Conservation (phyloP, 352 stramenopile genomes). For the Phytophthora sansomeana region DNA sequence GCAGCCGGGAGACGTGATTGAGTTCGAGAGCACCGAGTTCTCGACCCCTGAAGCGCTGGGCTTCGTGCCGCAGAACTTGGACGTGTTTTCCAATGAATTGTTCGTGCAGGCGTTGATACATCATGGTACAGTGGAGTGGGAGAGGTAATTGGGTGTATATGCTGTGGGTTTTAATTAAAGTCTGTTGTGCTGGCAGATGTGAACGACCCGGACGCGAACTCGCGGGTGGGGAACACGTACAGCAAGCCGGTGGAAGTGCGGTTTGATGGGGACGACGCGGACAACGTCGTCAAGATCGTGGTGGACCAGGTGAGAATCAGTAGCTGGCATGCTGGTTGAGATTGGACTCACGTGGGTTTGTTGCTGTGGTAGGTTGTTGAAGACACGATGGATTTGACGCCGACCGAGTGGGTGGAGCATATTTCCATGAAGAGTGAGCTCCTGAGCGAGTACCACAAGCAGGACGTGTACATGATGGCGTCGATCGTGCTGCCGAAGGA, state of each 20-base stretch:
- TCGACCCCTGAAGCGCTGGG: slow-evolving; percentile 61
- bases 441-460: slow-evolving; percentile 69
- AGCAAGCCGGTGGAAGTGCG: slow-evolving; percentile 58
- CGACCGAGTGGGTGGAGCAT: slow-evolving; percentile 69
- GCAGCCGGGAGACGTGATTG: slow-evolving; percentile 57
- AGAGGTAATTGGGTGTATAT: not conserved
- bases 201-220: slow-evolving; percentile 74
- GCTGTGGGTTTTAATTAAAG: not conserved
- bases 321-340: no score
- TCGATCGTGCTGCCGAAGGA: slow-evolving; percentile 69
- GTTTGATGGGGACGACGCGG: slow-evolving; percentile 34
- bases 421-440: slow-evolving; percentile 76
- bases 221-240: slow-evolving; percentile 65
- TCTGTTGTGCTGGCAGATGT: slow-evolving; percentile 41
- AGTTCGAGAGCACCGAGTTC: slow-evolving; percentile 74
- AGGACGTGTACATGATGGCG: slow-evolving; percentile 76
- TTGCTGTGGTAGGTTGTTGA: slow-evolving; percentile 33
- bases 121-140: slow-evolving; percentile 43
- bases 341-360: not conserved
- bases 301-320: slow-evolving; percentile 48
- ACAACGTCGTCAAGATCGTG: slow-evolving; percentile 57
- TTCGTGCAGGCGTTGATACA: slow-evolving; percentile 76
- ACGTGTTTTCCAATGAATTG: slow-evolving; percentile 50
- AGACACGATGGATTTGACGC: slow-evolving; percentile 55
- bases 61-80: slow-evolving; percentile 68